These are phyloP conservation scores for Volvox reticuliferus DNA, from an alignment of 139 green algal genomes.

Conservation along the genomic window DNA sequence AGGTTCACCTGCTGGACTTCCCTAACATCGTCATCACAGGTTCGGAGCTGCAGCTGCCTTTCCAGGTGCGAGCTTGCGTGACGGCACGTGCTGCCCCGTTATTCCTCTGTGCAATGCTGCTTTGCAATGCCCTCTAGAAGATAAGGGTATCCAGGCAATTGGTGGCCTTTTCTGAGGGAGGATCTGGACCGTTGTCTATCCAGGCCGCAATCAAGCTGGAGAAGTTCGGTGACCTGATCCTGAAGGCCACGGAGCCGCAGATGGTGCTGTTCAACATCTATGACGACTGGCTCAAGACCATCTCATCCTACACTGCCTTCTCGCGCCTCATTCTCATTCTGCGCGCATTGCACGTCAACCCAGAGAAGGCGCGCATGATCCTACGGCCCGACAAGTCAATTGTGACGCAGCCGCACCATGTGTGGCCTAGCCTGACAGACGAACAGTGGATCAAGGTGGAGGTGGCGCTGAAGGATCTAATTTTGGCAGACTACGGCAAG, in stretches of 20 bases:
- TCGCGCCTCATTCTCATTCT: constrained; percentile 98
- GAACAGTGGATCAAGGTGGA: constrained; percentile 99
- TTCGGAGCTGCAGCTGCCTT: constrained; percentile 99
- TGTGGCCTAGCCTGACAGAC: constrained; percentile 98
- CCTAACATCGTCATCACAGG: constrained; percentile 99
- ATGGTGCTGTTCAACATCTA: constrained; percentile 99
- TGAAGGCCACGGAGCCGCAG: constrained; percentile 95
- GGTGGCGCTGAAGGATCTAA: constrained; percentile 97
- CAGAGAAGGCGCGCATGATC: constrained; percentile 98
- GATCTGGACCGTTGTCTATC: neutral
- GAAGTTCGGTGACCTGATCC: constrained; percentile 98
- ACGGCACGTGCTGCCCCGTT: neutral
- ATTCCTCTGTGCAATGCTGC: neutral
- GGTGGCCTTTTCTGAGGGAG: neutral
- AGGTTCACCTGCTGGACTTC: constrained; percentile 99
- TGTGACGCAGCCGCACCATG: constrained; percentile 97
- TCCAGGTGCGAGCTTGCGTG: constrained; percentile 81
- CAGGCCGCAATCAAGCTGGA: constrained; percentile 96
- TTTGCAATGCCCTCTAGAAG: neutral
- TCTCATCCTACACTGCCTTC: constrained; percentile 99
- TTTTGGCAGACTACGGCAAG: constrained; percentile 98
- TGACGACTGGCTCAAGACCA: constrained; percentile 99
- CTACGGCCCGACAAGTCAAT: constrained; percentile 96
- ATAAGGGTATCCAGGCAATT: neutral
- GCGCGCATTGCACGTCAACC: constrained; percentile 97